Evolutionary conservation across 1,284 basidiomycete genomes (phyloP).

Genomic region (Malassezia cuniculi): DNA sequence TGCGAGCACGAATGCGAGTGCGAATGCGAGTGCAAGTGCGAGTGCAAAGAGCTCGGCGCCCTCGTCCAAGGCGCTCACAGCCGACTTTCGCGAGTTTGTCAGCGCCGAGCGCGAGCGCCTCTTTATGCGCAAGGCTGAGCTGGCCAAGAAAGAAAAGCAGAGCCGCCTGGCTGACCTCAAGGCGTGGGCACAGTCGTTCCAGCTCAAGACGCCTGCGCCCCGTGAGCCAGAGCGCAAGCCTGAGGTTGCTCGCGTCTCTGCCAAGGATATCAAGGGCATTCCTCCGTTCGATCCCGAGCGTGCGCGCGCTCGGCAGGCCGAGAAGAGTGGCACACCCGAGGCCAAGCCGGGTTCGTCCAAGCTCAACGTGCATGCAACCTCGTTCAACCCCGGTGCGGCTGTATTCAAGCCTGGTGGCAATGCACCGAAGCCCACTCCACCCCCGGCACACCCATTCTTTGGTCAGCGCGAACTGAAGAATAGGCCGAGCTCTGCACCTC

Average conservation of each 20-base stretch:
- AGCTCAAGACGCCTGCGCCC: conserved; percentile 87
- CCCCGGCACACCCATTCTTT: conserved; percentile 61
- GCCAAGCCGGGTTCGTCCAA: conserved; percentile 54
- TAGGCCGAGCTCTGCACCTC: conserved; percentile 50
- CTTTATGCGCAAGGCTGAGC: conserved; percentile 74
- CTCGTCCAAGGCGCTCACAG: conserved; percentile 25
- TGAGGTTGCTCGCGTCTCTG: conserved; percentile 31
- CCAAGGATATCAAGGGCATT: conserved; percentile 64
- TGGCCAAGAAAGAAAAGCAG: conserved; percentile 85
- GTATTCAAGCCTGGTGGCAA: conserved; percentile 47
- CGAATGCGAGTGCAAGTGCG: too few relatives aligned
- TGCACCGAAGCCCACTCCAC: conserved; percentile 10
- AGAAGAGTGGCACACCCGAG: conserved; percentile 10
- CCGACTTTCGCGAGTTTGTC: conserved; percentile 40
- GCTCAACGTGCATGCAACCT: conserved; percentile 64
- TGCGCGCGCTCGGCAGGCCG: conserved; percentile 25
- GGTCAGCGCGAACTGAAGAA: conserved; percentile 59
- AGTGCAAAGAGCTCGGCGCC: conserved; percentile 14
- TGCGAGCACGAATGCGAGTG: conserved; percentile 6
- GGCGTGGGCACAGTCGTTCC: conserved; percentile 84
- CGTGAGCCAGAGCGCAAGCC: conserved; percentile 52
- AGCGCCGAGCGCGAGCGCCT: conserved; percentile 36
- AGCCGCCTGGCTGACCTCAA: conserved; percentile 78
- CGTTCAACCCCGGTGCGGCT: conserved; percentile 48
- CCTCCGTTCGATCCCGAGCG: conserved; percentile 70